These are phyloP conservation scores for Fusarium nygamai DNA, from an alignment of 2,329 filamentous ascomycete species.

Conservation along the genomic window DNA sequence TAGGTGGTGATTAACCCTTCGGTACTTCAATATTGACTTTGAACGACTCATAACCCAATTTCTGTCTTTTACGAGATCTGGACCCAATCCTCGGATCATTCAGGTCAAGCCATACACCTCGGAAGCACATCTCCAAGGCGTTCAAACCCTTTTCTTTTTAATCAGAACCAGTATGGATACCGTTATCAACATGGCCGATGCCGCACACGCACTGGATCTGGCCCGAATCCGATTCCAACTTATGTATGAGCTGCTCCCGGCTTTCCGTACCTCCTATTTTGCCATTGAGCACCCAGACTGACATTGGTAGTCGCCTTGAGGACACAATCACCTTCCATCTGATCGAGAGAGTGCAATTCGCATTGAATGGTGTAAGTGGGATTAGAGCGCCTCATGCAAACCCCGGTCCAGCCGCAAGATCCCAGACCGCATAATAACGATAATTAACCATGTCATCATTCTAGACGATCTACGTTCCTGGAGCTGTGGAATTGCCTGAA, in stretches of 20 bases:
- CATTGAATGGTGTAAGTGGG: constrained; percentile 71
- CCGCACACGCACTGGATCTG: constrained; percentile 86
- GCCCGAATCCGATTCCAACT: constrained; percentile 92
- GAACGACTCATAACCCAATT: constrained; percentile 8
- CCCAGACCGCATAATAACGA: constrained; percentile 6
- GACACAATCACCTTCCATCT: constrained; percentile 98
- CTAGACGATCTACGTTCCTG: constrained; percentile 81
- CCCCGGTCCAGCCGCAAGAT: constrained; percentile 17
- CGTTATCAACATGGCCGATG: constrained; percentile 87
- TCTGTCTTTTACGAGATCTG: neutral
- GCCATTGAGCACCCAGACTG: neutral
- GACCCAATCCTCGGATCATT: neutral
- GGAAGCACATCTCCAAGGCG: neutral
- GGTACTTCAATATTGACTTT: constrained; percentile 6
- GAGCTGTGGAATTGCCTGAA: constrained; percentile 81
- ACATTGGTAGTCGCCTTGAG: constrained; percentile 80
- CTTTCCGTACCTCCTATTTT: neutral
- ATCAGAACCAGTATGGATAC: constrained; percentile 75
- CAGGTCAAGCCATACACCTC: neutral
- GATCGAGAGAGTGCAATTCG: constrained; percentile 98
- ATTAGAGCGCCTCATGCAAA: constrained; percentile 12
- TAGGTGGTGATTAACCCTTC: neutral
- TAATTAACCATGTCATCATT: constrained; percentile 17
- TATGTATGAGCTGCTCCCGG: constrained; percentile 68
- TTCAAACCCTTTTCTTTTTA: constrained; percentile 3